Conservation (phyloP, 2,329 filamentous ascomycete genomes). For the Cadophora sp. region DNA sequence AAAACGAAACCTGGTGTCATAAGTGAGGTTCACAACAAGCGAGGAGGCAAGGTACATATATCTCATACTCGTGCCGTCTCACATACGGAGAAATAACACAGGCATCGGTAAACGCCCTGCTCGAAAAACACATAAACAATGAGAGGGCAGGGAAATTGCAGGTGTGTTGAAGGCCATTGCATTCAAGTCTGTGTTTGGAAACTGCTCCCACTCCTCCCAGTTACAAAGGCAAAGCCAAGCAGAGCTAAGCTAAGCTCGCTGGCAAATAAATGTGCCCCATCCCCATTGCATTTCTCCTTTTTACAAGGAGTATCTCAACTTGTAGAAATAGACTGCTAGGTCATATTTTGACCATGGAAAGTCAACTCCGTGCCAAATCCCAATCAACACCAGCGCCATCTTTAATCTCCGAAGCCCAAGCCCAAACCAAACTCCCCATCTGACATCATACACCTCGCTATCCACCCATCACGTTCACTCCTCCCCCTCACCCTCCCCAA, state of each 20-base stretch:
- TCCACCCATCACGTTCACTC: constrained; percentile 9
- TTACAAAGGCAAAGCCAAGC: background rate
- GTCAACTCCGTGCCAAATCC: background rate
- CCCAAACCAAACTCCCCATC: background rate
- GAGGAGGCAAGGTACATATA: no score
- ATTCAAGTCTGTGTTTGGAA: no score
- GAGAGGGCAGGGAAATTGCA: no score
- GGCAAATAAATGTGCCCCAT: background rate
- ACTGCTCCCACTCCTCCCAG: no score
- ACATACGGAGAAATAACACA: no score
- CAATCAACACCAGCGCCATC: background rate
- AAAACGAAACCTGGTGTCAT: no score
- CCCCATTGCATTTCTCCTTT: background rate
- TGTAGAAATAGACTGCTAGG: background rate
- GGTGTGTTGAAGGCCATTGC: no score
- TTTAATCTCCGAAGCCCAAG: background rate
- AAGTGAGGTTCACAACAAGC: no score
- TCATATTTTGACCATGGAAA: background rate
- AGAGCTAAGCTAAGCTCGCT: background rate
- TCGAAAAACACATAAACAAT: no score
- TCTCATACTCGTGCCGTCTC: no score
- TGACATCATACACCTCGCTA: background rate
- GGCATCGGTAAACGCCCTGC: no score
- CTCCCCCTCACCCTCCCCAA: constrained; percentile 45
- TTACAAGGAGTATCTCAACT: background rate